Conservation (phyloP, 2,329 filamentous ascomycete genomes). For the Fusarium avenaceum region DNA sequence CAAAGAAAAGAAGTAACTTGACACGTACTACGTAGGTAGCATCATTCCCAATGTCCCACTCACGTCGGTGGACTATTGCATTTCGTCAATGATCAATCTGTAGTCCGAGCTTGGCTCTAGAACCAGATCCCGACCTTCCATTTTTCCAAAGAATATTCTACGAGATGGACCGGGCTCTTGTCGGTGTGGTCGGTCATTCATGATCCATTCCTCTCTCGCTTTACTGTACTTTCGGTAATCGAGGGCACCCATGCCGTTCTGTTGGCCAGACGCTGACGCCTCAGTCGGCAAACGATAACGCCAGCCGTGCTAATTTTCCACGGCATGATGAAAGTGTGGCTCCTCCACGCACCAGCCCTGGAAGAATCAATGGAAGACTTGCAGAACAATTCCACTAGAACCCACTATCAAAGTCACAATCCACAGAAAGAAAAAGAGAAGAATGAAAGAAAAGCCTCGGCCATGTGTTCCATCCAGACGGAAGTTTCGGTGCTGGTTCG, state of each 20-base stretch:
- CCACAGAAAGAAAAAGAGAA: conserved; percentile 8
- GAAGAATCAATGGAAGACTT: conserved; percentile 22
- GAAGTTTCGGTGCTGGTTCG: conserved; percentile 20
- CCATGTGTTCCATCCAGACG: conserved; percentile 1
- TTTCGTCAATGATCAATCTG: conserved; percentile 6
- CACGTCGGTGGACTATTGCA: neutral
- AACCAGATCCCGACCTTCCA: conserved; percentile 30
- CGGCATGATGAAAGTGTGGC: conserved; percentile 12
- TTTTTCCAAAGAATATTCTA: conserved; percentile 35
- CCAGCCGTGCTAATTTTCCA: conserved; percentile 2
- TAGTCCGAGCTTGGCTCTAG: conserved; percentile 43
- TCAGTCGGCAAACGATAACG: conserved; percentile 27
- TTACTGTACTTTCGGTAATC: conserved; percentile 32
- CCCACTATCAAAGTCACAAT: conserved; percentile 6
- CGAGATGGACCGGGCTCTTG: conserved; percentile 21
- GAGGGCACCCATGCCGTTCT: conserved; percentile 25
- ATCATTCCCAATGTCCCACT: neutral
- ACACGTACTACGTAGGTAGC: conserved; percentile 5
- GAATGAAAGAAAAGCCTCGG: neutral
- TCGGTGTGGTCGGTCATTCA: conserved; percentile 23
- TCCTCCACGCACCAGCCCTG: conserved; percentile 9
- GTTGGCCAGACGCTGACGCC: conserved; percentile 34
- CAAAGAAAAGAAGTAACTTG: conserved; percentile 1
- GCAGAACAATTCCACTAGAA: conserved; percentile 26
- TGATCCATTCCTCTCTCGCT: conserved; percentile 17